Evolutionary conservation across 2,329 filamentous ascomycete genomes (phyloP), one percentile per base, ranked within the genome.

Genomic region (Colletotrichum sp.): DNA sequence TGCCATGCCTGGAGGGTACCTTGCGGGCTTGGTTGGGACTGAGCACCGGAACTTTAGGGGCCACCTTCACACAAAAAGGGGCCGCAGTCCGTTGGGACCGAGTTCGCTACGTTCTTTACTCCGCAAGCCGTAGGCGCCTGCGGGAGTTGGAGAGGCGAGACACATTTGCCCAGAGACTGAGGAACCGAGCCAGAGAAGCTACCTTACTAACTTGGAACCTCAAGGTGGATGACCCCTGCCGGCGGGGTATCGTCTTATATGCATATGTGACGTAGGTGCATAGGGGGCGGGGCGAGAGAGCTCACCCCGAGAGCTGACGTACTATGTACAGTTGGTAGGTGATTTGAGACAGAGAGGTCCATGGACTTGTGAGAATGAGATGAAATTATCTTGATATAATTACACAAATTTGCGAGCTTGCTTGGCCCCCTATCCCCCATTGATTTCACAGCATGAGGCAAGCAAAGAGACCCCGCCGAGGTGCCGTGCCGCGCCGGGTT

Each of bases 221-320:
- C 43, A 52, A 52, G 43, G n/a, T 52, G 43, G n/a, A 52, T 52
- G 64, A 43, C 34, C 70, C 70, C 52, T 61, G 71, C 32, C 65
- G 68, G 65, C 71, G 74, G 74, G 70, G 71, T 16, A 39, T 60
- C 74, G 65, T 65, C 65, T 60, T 73, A 74, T 65, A 12, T 76
- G 48, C 64, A 76, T 74, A 65, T 65, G 18, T 65, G 74, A 74
- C 65, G 60, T 76, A 69, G 30, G 34, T 73, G 59, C 70, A 73
- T 75, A 65, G 10, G 18, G 30, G 43, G 43, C 43, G 43, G 43
- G 43, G 43, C 43, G 43, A 13, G 21, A 21, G 52, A 48, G 64
- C 36, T 72, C 48, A 52, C 15, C 32, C 13, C 55, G 32, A 61
- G 57, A 48, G 59, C 24, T 69, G 16, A 52, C 43, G 43, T 52